Evolutionary conservation across 2,329 filamentous ascomycete genomes (phyloP).

Genomic region (Nemania serpens): DNA sequence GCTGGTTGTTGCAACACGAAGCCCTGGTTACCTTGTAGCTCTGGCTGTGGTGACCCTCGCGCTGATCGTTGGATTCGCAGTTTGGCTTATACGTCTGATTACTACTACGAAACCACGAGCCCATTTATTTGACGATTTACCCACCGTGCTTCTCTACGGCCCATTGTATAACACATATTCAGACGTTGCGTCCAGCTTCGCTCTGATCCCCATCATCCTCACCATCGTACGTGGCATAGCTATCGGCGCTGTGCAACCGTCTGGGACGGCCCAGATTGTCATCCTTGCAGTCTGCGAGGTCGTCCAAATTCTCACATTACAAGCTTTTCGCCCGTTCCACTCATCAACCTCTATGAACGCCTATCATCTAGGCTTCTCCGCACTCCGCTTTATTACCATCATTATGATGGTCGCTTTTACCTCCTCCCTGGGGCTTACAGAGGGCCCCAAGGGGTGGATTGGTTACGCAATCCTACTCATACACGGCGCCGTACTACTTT

Average conservation of each 20-base stretch:
- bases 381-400: conserved; percentile 75
- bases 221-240: conserved; percentile 86
- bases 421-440: conserved; percentile 76
- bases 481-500: conserved; percentile 81
- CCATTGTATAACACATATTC: conserved; percentile 97
- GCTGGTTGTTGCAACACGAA: conserved; percentile 73
- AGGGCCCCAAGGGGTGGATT: conserved; percentile 88
- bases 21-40: conserved; percentile 72
- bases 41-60: conserved; percentile 77
- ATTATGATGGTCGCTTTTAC: conserved; percentile 83
- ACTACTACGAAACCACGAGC: conserved; percentile 79
- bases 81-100: conserved; percentile 82
- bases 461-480: conserved; percentile 89
- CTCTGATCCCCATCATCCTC: conserved; percentile 81
- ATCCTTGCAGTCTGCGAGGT: conserved; percentile 94
- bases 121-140: conserved; percentile 89
- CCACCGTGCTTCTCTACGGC: conserved; percentile 86
- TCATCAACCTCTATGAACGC: conserved; percentile 95
- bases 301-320: conserved; percentile 81
- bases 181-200: conserved; percentile 89
- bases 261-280: conserved; percentile 90
- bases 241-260: conserved; percentile 89
- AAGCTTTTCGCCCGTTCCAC: conserved; percentile 89
- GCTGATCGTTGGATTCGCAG: conserved; percentile 71
- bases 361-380: conserved; percentile 85